These are phyloP conservation scores for Lentinula lateritia DNA, from an alignment of 768 basidiomycete genomes.

Conservation along the genomic window DNA sequence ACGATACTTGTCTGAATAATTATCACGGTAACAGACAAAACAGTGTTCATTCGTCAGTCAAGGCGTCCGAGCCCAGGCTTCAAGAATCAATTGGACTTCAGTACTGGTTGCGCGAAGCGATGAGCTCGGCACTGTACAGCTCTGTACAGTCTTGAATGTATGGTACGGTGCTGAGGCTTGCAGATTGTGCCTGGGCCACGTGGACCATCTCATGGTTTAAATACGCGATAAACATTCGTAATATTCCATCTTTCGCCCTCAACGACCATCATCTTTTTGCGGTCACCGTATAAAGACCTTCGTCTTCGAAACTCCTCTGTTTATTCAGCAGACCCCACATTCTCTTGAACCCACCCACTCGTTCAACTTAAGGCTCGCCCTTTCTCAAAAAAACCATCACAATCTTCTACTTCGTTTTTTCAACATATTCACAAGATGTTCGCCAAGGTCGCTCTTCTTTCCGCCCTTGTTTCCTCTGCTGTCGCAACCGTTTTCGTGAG, in stretches of 20 bases:
- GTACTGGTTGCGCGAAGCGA: not conserved
- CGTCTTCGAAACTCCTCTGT: not conserved
- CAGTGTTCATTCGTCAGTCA: no score
- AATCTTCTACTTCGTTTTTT: not conserved
- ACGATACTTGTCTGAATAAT: no score
- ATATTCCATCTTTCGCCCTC: not conserved
- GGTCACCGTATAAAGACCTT: not conserved
- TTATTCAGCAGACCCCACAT: not conserved
- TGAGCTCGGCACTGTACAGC: not conserved
- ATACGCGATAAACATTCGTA: not conserved
- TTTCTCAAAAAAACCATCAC: not conserved
- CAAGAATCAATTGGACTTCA: not conserved
- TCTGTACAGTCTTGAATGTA: not conserved
- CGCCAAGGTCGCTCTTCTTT: conserved; percentile 37
- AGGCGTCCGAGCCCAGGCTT: not conserved
- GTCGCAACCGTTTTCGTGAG: conserved; percentile 55
- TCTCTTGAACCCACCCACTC: not conserved
- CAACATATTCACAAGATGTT: conserved; percentile 41
- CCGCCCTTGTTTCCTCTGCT: conserved; percentile 48
- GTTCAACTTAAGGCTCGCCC: not conserved
- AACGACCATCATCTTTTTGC: conserved; percentile 1
- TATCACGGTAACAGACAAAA: no score
- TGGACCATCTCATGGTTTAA: not conserved
- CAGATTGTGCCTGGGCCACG: not conserved
- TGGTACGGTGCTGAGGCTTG: no score